These are phyloP conservation scores for Scutellaria barbata DNA, from an alignment of 257 asterid species.

Conservation along the genomic window DNA sequence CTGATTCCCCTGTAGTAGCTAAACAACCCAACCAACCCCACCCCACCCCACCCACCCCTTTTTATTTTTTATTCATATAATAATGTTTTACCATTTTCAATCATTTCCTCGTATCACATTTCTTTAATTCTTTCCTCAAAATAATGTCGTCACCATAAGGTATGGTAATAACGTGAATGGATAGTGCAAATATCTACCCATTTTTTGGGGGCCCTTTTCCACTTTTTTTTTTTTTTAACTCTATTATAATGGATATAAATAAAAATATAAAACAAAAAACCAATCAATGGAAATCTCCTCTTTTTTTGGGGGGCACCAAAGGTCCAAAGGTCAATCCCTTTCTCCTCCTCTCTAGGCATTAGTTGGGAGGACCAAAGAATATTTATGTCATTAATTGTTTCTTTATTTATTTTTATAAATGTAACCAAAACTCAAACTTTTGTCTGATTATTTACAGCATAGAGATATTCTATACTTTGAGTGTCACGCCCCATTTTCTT, in stretches of 20 bases:
- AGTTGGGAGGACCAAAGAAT: conserved; percentile 12
- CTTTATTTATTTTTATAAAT: not conserved
- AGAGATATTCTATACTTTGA: too few relatives aligned
- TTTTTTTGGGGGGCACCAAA: conserved; percentile 3
- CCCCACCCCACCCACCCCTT: not conserved
- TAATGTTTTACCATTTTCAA: conserved; percentile 15
- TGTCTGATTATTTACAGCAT: too few relatives aligned
- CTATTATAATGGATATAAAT: not conserved
- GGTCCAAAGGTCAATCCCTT: conserved; percentile 38
- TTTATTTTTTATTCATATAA: not conserved
- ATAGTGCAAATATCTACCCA: conserved; percentile 17
- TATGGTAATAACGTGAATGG: conserved; percentile 13
- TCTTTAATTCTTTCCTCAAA: not conserved
- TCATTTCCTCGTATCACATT: conserved; percentile 32
- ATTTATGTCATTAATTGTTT: not conserved
- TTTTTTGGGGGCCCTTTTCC: conserved; percentile 36
- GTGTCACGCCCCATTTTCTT: too few relatives aligned
- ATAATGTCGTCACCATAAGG: conserved; percentile 18
- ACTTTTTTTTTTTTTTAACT: not conserved
- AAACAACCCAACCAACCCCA: not conserved
- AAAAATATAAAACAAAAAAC: conserved; percentile 18
- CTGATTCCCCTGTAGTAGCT: conserved; percentile 7
- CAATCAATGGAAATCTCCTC: conserved; percentile 38
- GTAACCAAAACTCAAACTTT: too few relatives aligned
- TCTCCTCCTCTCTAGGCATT: conserved; percentile 27